Evolutionary conservation across 176 grass and related monocot species (phyloP).

Genomic region (Oryza coarctata): DNA sequence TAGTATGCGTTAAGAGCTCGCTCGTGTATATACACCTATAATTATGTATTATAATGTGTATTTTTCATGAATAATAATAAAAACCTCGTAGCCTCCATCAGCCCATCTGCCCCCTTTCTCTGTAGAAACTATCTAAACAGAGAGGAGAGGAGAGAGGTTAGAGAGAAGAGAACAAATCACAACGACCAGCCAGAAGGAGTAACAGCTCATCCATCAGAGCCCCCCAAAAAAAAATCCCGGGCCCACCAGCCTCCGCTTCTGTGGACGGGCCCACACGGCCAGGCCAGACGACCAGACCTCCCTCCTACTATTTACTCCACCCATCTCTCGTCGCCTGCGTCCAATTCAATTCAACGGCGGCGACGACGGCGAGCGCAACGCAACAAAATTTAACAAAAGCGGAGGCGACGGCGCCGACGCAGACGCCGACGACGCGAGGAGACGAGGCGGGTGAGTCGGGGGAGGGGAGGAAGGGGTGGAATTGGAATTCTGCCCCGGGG

Average conservation of each 20-base stretch:
- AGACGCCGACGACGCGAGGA: not conserved
- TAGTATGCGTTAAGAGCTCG: too few relatives aligned
- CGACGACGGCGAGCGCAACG: slow-evolving; percentile 5
- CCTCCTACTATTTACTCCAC: not conserved
- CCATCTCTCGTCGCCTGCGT: not conserved
- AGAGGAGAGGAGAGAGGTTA: not conserved
- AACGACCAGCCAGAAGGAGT: slow-evolving; percentile 24
- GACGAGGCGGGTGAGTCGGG: not conserved
- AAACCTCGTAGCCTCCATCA: too few relatives aligned
- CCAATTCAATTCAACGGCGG: slow-evolving; percentile 50
- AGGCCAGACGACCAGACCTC: not conserved
- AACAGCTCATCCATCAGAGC: slow-evolving; percentile 44
- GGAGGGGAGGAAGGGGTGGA: too few relatives aligned
- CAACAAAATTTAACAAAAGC: slow-evolving; percentile 28
- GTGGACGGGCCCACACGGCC: slow-evolving; percentile 23
- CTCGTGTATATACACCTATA: too few relatives aligned
- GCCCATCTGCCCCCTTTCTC: too few relatives aligned
- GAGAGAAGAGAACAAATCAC: slow-evolving; percentile 24
- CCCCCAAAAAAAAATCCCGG: not conserved
- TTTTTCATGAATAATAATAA: too few relatives aligned
- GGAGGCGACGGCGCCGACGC: not conserved
- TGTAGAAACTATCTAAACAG: too few relatives aligned
- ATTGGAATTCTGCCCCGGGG: not conserved
- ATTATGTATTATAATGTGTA: too few relatives aligned
- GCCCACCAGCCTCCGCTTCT: not conserved